Base-by-base conservation (phyloP, 495 filamentous ascomycete species). In the Achaetomiella virescens region DNA sequence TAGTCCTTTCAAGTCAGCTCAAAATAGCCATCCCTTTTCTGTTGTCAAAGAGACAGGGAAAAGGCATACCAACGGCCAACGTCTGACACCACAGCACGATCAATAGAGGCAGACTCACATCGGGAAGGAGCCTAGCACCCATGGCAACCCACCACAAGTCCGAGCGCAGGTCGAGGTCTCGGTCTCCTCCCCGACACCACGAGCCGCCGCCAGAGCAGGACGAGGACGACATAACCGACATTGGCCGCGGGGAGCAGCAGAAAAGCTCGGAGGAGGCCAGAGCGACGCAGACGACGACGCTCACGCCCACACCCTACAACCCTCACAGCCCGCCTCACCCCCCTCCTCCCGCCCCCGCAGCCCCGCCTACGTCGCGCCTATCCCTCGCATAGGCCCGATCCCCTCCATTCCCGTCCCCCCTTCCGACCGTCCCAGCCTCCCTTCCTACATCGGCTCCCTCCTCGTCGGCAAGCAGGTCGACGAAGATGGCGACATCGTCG, bases 401-500 rank as follows among this genome's bases (percentile, higher is more conserved):
- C 55, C 61, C 0, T 42, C 48, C 7, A 41, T 62, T 22, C 48
- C 61, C 11, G 15, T 64, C 29, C 35, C 53, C 3, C 10, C 52
- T 8, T 21, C 57, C 0, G 54, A 50, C 10, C 60, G 69, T 0
- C 69, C 67, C 24, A 47, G 61, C 12, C 52, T 71, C 2, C 65
- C 65, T 10, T 36, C 60, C 8, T 60, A 47, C 25, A 56, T 85
- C 78, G 59, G 78, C 66, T 38, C 80, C 70, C 61, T 83, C 78
- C 70, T 93, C 78, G 55, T 84, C 80, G 68, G 85, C 79, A 59
- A 88, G 85, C 70, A 86, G 80, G 69, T 88, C 78, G 58, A 92
- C 76, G 59, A 84, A 77, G 64, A 85, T 76, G 59, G 89, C 72
- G 71, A 89, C 83, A 78, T 96, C 80, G 75, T 96, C 86, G 70